Evolutionary conservation across 2,329 filamentous ascomycete species (phyloP), one percentile per base, ranked within the genome.

Genomic region (Stromatinia cepivora): DNA sequence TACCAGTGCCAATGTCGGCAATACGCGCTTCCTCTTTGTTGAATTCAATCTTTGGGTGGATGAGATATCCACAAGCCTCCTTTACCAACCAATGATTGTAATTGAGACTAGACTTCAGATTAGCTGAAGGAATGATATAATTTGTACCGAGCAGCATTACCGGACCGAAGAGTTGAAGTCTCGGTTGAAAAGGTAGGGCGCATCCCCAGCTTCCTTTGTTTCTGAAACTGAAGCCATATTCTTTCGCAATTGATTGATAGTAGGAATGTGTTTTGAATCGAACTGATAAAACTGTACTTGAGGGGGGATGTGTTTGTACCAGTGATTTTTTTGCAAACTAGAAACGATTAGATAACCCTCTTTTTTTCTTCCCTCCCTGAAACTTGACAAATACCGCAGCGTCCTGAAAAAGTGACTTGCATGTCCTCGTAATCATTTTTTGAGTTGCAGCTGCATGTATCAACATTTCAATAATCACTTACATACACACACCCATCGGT

Each of bases 61-160:
- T 2, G 6, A 39, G n/a, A 34, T 39, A 52, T n/a, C 17, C 9
- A 20, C 8, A 48, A 10, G 31, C 9, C 28, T 52, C 9, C 34
- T 63, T 52, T 15, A 17, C 3, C 4, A 63, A 31, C 2, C 11
- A 36, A 63, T 63, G 17, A 13, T 22, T 48, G 25, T 63, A 17
- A 25, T 52, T 52, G 4, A 63, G 59, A 15, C 20, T 52, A 36
- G 2, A 52, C 1, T 46, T 61, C 42, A 17, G 3, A 61, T 46
- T 15, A 28, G 25, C 13, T 3, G 4, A 28, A 15, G 25, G 13
- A 0, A 52, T 28, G 11, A 17, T 1, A 7, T 0, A 6, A 28
- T 1, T 52, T n/a, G 1, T 28, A 52, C 5, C 50, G n/a, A 25
- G 48, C n/a, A 52, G 25, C 5, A 3, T 28, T 52, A 7, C 3